phyloP scores from a whole-genome alignment of 768 basidiomycete species.

The Lanmaoa pseudosensibilis region DNA sequence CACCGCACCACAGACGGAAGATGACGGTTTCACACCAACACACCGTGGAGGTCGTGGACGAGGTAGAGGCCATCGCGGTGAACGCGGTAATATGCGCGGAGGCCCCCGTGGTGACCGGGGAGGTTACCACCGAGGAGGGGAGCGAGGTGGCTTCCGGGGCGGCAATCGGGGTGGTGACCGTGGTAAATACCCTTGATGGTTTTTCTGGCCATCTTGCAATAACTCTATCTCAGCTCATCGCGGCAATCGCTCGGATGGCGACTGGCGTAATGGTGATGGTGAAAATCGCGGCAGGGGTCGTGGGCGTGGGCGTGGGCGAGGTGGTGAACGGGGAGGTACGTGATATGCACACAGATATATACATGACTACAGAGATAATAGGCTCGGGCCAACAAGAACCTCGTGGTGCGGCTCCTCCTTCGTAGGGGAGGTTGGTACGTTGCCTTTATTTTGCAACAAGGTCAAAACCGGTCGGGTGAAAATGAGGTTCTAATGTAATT shows the following conservation, averaged over 20 bases:
- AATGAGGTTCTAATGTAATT: neutral
- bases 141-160: conserved; percentile 37
- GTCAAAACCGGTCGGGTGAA: neutral
- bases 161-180: conserved; percentile 33
- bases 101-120: conserved; percentile 41
- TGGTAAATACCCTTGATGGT: conserved; percentile 11
- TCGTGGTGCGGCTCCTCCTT: conserved; percentile 18
- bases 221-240: conserved; percentile 14
- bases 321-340: conserved; percentile 43
- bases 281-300: conserved; percentile 43
- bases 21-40: conserved; percentile 62
- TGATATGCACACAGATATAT: neutral
- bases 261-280: conserved; percentile 48
- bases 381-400: conserved; percentile 25
- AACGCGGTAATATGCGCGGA: conserved; percentile 42
- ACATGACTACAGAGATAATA: conserved; percentile 5
- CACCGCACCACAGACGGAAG: conserved; percentile 37
- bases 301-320: conserved; percentile 42
- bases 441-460: neutral
- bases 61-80: conserved; percentile 42
- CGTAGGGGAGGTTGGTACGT: conserved; percentile 7
- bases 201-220: neutral
- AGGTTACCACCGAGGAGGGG: conserved; percentile 37
- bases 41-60: conserved; percentile 49
- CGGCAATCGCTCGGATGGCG: conserved; percentile 36